Percentiles rank a stretch among this genome's conserved stretches.
These are phyloP conservation scores for Talaromyces wortmannii DNA, from an alignment of 495 filamentous ascomycete species.

Conservation along the genomic window DNA sequence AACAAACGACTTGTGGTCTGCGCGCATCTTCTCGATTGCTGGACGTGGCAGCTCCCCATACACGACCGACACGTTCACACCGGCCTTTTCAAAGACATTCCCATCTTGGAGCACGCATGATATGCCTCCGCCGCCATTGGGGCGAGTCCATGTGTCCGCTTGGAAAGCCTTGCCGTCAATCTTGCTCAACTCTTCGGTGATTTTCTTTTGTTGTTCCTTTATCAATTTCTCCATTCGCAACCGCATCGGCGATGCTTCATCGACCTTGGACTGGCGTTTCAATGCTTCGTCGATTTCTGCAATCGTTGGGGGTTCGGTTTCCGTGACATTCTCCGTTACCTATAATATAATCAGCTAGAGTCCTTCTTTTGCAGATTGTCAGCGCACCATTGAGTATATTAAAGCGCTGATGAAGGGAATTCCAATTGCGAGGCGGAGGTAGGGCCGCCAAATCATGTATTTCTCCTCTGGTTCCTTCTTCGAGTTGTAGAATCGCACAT, in stretches of 20 bases:
- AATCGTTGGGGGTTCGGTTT: conserved; percentile 53
- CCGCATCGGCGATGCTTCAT: conserved; percentile 81
- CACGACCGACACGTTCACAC: conserved; percentile 90
- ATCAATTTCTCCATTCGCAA: conserved; percentile 95
- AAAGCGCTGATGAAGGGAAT: conserved; percentile 55
- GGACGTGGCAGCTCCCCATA: conserved; percentile 86
- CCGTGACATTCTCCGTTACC: conserved; percentile 43
- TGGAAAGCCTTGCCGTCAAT: conserved; percentile 78
- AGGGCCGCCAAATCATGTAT: conserved; percentile 43
- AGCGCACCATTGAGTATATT: conserved; percentile 60
- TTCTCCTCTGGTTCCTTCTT: conserved; percentile 5
- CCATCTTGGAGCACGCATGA: conserved; percentile 94
- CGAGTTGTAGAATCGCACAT: neutral
- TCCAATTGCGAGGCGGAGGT: conserved; percentile 51
- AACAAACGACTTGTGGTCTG: conserved; percentile 83
- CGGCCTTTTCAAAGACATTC: conserved; percentile 96
- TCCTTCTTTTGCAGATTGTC: conserved; percentile 3
- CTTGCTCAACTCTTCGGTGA: conserved; percentile 70
- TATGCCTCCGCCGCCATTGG: conserved; percentile 77
- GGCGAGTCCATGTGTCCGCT: conserved; percentile 80
- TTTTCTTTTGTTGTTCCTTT: conserved; percentile 82
- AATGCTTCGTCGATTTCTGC: conserved; percentile 38
- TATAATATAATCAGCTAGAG: conserved; percentile 12
- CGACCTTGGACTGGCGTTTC: conserved; percentile 34
- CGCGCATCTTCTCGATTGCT: conserved; percentile 89